Conservation (phyloP, 306 rosid genomes). For the Begonia masoniana region DNA sequence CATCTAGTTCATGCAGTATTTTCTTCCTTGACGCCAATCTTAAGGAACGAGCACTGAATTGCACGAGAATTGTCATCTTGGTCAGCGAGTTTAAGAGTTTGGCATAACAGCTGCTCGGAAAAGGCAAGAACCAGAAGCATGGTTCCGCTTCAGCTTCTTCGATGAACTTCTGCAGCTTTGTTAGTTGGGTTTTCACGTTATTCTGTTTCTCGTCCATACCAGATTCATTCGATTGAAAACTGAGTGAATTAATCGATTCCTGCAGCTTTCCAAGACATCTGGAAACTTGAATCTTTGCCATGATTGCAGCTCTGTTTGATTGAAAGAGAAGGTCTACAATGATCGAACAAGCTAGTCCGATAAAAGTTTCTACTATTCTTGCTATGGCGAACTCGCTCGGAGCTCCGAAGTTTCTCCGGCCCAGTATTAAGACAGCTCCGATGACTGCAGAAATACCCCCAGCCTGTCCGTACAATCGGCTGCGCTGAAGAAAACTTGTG, state of each 20-base stretch:
- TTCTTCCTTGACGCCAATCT: slow-evolving; percentile 22
- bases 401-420: slow-evolving; percentile 35
- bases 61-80: slow-evolving; percentile 27
- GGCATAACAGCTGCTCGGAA: slow-evolving; percentile 26
- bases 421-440: slow-evolving; percentile 43
- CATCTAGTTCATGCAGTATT: slow-evolving; percentile 14
- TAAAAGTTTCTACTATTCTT: slow-evolving; percentile 45
- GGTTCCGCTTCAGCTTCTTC: slow-evolving; percentile 53
- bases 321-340: slow-evolving; percentile 33
- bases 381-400: slow-evolving; percentile 52
- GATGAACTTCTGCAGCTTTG: slow-evolving; percentile 23
- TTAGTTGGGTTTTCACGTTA: slow-evolving; percentile 17
- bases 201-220: slow-evolving; percentile 18
- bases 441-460: slow-evolving; percentile 56
- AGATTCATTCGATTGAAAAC: slow-evolving; percentile 4
- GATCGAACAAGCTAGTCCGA: slow-evolving; percentile 41
- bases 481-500: slow-evolving; percentile 47
- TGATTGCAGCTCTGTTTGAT: slow-evolving; percentile 43
- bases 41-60: slow-evolving; percentile 19
- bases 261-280: slow-evolving; percentile 18
- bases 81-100: slow-evolving; percentile 33
- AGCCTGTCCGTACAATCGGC: slow-evolving; percentile 50
- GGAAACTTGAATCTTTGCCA: slow-evolving; percentile 31
- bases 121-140: slow-evolving; percentile 55
- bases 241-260: slow-evolving; percentile 25